Evolutionary conservation across 106 monocot species (phyloP).

Genomic region (Gastrodia elata): DNA sequence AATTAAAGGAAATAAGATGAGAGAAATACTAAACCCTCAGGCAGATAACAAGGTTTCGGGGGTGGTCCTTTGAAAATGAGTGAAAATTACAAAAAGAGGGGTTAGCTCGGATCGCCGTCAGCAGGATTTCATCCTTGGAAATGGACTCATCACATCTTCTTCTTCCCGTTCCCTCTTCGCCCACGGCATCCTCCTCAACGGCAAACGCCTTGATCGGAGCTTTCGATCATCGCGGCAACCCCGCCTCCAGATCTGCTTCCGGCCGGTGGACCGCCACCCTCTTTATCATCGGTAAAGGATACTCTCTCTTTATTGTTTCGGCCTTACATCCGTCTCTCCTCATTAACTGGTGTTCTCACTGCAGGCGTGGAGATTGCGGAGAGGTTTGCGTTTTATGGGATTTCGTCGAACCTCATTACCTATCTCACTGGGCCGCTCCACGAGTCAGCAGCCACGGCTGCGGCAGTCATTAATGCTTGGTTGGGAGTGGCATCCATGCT

Average conservation of each 20-base stretch:
- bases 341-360: background rate
- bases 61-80: too few species aligned
- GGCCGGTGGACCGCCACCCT: slow-evolving; percentile 34
- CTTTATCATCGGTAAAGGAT: slow-evolving; percentile 33
- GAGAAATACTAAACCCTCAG: too few species aligned
- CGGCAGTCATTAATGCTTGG: slow-evolving; percentile 40
- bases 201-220: background rate
- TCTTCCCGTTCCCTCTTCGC: slow-evolving; percentile 5
- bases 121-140: background rate
- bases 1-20: too few species aligned
- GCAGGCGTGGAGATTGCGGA: slow-evolving; percentile 52
- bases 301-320: background rate
- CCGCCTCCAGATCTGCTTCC: slow-evolving; percentile 14
- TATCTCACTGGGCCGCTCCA: slow-evolving; percentile 50
- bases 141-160: slow-evolving; percentile 5
- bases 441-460: slow-evolving; percentile 35
- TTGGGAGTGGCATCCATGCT: slow-evolving; percentile 29
- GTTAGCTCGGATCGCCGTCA: too few species aligned
- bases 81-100: too few species aligned
- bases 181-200: background rate
- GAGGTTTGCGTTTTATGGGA: slow-evolving; percentile 40
- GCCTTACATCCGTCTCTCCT: background rate
- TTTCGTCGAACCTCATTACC: slow-evolving; percentile 41
- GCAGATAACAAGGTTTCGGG: too few species aligned
- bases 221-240: slow-evolving; percentile 26